Conservation (phyloP, 2,329 filamentous ascomycete species). For the Ceratocystis smalleyi region DNA sequence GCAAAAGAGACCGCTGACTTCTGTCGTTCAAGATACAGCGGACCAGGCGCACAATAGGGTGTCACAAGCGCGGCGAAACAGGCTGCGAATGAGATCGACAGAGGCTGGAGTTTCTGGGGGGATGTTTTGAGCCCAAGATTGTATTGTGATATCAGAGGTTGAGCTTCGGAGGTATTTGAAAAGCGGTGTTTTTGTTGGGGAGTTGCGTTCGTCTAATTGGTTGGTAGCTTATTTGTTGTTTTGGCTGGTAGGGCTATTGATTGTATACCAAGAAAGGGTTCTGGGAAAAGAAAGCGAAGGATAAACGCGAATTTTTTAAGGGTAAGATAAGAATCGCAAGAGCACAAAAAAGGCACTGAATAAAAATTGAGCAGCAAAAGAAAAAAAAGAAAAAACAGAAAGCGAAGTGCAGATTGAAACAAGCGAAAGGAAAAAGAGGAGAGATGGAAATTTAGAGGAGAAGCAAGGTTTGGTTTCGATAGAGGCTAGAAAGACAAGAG, state of each 20-base stretch:
- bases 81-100: not conserved
- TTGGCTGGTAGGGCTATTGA: not conserved
- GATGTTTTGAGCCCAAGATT: not conserved
- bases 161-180: not conserved
- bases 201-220: not conserved
- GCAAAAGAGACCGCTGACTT: no score
- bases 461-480: not conserved
- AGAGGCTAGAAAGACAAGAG: no score
- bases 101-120: no score
- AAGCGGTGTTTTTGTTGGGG: not conserved
- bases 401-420: not conserved
- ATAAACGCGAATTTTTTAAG: not conserved
- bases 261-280: not conserved
- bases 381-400: not conserved
- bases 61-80: no score
- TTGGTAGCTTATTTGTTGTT: no score
- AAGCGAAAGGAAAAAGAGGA: not conserved
- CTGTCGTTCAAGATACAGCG: no score
- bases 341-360: not conserved
- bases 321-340: not conserved
- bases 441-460: not conserved
- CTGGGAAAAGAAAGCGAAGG: not conserved
- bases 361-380: not conserved
- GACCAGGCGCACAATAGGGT: no score
- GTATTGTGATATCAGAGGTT: not conserved